phyloP scores from a whole-genome alignment of 108 stramenopile species.

The Phaeodactylum tricornutum region DNA sequence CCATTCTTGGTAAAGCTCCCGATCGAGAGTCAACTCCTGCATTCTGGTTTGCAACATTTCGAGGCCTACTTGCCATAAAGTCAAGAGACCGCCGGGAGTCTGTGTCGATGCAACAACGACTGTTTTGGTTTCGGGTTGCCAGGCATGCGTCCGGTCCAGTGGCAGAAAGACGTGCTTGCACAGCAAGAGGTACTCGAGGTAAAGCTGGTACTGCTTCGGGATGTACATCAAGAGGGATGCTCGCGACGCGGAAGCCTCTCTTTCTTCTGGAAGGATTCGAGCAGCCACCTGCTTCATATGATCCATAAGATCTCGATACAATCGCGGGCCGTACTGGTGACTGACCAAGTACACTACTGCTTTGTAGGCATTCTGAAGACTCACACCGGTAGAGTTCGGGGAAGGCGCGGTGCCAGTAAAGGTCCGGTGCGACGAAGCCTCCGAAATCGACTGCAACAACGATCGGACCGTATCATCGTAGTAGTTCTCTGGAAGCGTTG shows the following conservation, averaged over 20 bases:
- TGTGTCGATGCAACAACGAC: neutral
- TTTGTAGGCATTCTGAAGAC: conserved; percentile 57
- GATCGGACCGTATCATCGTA: conserved; percentile 41
- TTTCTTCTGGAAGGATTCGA: conserved; percentile 17
- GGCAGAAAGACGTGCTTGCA: conserved; percentile 43
- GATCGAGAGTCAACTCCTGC: conserved; percentile 19
- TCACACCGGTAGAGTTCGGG: conserved; percentile 5
- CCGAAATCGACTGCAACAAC: conserved; percentile 16
- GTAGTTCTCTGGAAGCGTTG: conserved; percentile 57
- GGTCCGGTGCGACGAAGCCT: neutral
- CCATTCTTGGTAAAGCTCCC: conserved; percentile 27
- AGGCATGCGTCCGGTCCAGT: conserved; percentile 36
- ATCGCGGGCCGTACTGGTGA: conserved; percentile 54
- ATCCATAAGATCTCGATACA: conserved; percentile 48
- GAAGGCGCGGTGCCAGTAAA: neutral
- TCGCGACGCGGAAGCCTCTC: conserved; percentile 1
- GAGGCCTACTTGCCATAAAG: conserved; percentile 38
- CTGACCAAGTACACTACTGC: conserved; percentile 58
- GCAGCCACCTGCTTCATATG: conserved; percentile 46
- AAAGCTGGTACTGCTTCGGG: conserved; percentile 27
- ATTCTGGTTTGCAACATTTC: conserved; percentile 21
- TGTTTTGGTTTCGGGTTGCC: conserved; percentile 2
- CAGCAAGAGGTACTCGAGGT: conserved; percentile 35
- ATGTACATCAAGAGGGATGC: conserved; percentile 23
- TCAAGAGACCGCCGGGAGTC: neutral